Base-by-base conservation (phyloP, 352 stramenopile species). In the Blastocystis sp. region DNA sequence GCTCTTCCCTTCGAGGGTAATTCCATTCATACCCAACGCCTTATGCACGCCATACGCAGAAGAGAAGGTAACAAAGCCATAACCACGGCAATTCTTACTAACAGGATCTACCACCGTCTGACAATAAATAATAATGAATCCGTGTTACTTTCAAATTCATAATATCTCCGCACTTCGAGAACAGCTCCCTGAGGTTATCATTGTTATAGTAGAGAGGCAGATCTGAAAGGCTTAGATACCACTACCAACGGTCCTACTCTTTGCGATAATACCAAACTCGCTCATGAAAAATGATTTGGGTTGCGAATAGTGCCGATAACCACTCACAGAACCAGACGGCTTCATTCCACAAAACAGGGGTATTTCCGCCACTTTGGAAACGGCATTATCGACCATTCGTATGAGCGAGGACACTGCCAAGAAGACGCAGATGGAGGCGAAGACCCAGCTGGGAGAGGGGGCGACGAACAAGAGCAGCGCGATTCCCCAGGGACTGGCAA, bases 401-500 rank as follows among this genome's bases (percentile, higher is more conserved):
- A 74, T 74, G 64, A 41, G 43, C 9, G 21, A 34, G 5, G 45
- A 48, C 1, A n/a, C 34, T 10, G n/a, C 21, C n/a, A 21, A 43
- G 21, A 14, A 17, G 40, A 28, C 34, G 17, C 64, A 43, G 21
- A n/a, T 67, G 40, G 14, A 64, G 70, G 3, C 7, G 41, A 67
- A 4, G 43, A 67, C 19, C n/a, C 41, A n/a, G 11, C 38, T 78
- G 2, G 34, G 14, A 11, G 67, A 77, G n/a, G 66, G 59, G 21
- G 78, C 62, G 28, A 23, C 43, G 23, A 76, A 76, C n/a, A 88
- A 88, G 65, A 88, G 21, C 40, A 69, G 28, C 5, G 62, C 52
- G 34, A 88, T 88, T 88, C 78, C 78, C 59, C 40, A 76, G 38
- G 78, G 78, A 53, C 10, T 79, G 10, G 64, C 59, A 28, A 40